These are phyloP conservation scores for Talaromyces sp. DNA, from an alignment of 2,329 filamentous ascomycete species.

Conservation along the genomic window DNA sequence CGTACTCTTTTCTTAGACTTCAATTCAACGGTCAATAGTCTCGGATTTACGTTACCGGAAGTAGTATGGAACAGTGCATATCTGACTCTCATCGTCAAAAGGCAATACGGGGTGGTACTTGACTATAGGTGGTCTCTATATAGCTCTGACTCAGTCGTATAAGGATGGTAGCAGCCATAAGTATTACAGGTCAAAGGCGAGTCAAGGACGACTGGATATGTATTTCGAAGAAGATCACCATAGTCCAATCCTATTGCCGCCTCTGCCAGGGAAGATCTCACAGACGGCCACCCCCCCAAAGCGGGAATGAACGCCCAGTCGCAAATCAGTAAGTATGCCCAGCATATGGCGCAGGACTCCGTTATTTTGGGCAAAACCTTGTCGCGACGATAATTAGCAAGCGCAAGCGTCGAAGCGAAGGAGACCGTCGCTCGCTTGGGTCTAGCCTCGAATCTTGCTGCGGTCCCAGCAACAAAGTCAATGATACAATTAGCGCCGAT, in stretches of 20 bases:
- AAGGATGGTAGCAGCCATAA: background rate
- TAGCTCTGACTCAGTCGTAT: slow-evolving; percentile 3
- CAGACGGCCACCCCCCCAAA: background rate
- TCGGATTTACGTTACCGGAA: slow-evolving; percentile 11
- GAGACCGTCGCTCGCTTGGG: background rate
- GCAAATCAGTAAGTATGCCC: background rate
- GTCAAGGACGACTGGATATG: background rate
- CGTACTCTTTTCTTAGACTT: background rate
- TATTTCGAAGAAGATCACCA: background rate
- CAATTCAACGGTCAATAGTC: slow-evolving; percentile 17
- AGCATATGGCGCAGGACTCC: slow-evolving; percentile 2
- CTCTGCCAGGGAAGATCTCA: background rate
- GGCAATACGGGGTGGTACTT: no score
- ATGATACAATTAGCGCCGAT: slow-evolving; percentile 11
- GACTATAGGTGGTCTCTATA: background rate
- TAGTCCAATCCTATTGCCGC: background rate
- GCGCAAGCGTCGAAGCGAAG: background rate
- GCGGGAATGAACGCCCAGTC: background rate
- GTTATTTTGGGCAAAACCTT: background rate
- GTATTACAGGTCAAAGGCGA: background rate
- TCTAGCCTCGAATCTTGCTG: background rate
- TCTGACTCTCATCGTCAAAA: background rate
- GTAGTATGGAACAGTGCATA: slow-evolving; percentile 2
- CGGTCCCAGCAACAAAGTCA: slow-evolving; percentile 3
- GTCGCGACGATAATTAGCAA: background rate